Evolutionary conservation across 2,329 filamentous ascomycete species (phyloP), one percentile per base, ranked within the genome.

Genomic region (Dactylella cylindrospora): DNA sequence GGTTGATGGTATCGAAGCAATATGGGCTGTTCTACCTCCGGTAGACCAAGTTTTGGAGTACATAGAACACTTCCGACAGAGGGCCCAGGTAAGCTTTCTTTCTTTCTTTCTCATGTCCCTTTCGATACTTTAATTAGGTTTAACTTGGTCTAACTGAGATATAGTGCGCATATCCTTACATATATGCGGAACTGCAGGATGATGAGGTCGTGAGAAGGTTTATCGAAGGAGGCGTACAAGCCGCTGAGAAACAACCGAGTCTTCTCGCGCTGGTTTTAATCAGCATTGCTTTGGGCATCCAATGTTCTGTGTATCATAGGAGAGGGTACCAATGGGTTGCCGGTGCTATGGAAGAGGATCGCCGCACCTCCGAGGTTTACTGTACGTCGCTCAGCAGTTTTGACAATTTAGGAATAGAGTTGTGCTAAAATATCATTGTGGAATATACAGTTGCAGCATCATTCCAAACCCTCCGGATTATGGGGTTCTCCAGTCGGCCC

Each of bases 131-230:
- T n/a, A n/a, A n/a, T n/a, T n/a, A n/a, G n/a, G n/a, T n/a, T n/a
- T n/a, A n/a, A n/a, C n/a, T n/a, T n/a, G n/a, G n/a, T n/a, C n/a
- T 9, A 13, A 41, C 9, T 29, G 10, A 3, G 7, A 10, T 15
- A 22, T 39, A 61, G 55, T 61, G 55, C 23, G 55, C 55, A 25
- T 61, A 61, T 49, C 55, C 55, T 5, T 61, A 61, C 29, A 61
- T 61, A 8, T 61, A 61, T 38, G 55, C 55, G 3, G 55, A 61
- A 22, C 19, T 61, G 17, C 55, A 61, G 53, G 55, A 61, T 28
- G 47, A 61, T 29, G 35, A 52, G 12, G 41, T 53, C 17, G 29
- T 61, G 13, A 41, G 55, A 17, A 33, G 47, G 4, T 61, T 61
- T 29, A 23, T 61, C n/a, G 47, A 61, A 29, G 55, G 55, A 19